phyloP scores from a whole-genome alignment of 805 yeast genomes.

The Debaryomyces castellii region DNA sequence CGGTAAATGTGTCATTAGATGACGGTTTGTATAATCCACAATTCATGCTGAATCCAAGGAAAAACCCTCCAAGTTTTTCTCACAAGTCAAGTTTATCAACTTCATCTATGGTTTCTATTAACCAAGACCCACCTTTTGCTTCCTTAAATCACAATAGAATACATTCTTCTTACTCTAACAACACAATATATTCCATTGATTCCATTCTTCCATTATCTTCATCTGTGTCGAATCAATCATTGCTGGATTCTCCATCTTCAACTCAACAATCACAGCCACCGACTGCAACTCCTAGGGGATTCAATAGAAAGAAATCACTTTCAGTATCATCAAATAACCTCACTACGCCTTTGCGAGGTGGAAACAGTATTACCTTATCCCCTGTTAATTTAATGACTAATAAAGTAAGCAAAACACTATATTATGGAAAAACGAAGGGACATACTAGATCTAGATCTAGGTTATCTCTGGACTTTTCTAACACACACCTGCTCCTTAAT shows the following conservation, averaged over 20 bases:
- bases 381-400: slow-evolving; percentile 20
- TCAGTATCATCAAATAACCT: slow-evolving; percentile 27
- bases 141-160: not conserved
- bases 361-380: slow-evolving; percentile 13
- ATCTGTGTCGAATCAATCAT: slow-evolving; percentile 35
- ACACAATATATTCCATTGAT: slow-evolving; percentile 32
- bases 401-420: slow-evolving; percentile 40
- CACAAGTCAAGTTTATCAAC: slow-evolving; percentile 20
- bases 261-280: slow-evolving; percentile 9
- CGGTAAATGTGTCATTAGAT: slow-evolving; percentile 21
- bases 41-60: not conserved
- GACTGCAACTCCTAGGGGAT: slow-evolving; percentile 33
- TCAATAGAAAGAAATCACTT: slow-evolving; percentile 32
- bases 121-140: slow-evolving; percentile 18
- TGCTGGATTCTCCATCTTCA: slow-evolving; percentile 31
- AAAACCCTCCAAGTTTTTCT: not conserved
- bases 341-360: slow-evolving; percentile 35
- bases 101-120: slow-evolving; percentile 22
- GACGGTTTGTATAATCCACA: slow-evolving; percentile 11
- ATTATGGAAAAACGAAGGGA: slow-evolving; percentile 21
- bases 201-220: slow-evolving; percentile 36
- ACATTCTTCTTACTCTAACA: slow-evolving; percentile 17
- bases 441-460: slow-evolving; percentile 44
- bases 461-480: slow-evolving; percentile 33
- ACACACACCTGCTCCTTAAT: slow-evolving; percentile 13